These are phyloP conservation scores for Fusarium keratoplasticum DNA, from an alignment of 2,329 filamentous ascomycete genomes.

Conservation along the genomic window DNA sequence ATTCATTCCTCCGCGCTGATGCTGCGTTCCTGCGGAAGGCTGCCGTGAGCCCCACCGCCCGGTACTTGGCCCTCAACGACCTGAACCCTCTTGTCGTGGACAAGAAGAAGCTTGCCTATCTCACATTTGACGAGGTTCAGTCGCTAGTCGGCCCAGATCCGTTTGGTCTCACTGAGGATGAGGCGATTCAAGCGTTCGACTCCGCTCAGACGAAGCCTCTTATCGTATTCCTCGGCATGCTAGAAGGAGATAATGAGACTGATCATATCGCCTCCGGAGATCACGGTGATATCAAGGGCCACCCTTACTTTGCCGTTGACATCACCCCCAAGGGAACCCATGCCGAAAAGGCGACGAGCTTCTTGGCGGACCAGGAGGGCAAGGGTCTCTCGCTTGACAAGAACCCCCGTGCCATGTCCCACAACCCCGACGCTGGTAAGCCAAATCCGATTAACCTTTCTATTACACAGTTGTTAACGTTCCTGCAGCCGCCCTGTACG, in stretches of 20 bases:
- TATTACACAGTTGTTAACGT: slow-evolving; percentile 18
- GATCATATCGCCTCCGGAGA: slow-evolving; percentile 43
- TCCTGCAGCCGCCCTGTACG: slow-evolving; percentile 83
- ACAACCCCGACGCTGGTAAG: slow-evolving; percentile 72
- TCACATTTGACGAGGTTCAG: slow-evolving; percentile 75
- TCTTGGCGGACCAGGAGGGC: slow-evolving; percentile 55
- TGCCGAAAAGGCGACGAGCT: slow-evolving; percentile 69
- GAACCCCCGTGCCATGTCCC: slow-evolving; percentile 71
- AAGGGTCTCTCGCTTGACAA: slow-evolving; percentile 75
- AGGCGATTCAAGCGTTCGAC: slow-evolving; percentile 79
- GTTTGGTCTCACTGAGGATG: slow-evolving; percentile 78
- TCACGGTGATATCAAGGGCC: slow-evolving; percentile 79
- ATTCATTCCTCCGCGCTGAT: slow-evolving; percentile 81
- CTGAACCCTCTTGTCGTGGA: slow-evolving; percentile 76
- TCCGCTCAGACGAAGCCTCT: slow-evolving; percentile 75
- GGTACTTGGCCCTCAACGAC: slow-evolving; percentile 83
- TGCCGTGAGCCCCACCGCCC: slow-evolving; percentile 71
- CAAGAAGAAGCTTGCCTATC: slow-evolving; percentile 73
- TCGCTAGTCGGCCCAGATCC: slow-evolving; percentile 77
- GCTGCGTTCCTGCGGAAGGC: slow-evolving; percentile 76
- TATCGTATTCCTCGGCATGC: slow-evolving; percentile 86
- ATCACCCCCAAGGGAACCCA: slow-evolving; percentile 78
- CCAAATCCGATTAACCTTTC: neutral
- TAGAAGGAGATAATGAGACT: slow-evolving; percentile 70
- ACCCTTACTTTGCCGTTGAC: slow-evolving; percentile 91